A percentile compares a stretch with the other conserved stretches of the same genome.
Conservation (phyloP, 192 early-diverging fungal species). For the Phlyctochytrium bullatum region DNA sequence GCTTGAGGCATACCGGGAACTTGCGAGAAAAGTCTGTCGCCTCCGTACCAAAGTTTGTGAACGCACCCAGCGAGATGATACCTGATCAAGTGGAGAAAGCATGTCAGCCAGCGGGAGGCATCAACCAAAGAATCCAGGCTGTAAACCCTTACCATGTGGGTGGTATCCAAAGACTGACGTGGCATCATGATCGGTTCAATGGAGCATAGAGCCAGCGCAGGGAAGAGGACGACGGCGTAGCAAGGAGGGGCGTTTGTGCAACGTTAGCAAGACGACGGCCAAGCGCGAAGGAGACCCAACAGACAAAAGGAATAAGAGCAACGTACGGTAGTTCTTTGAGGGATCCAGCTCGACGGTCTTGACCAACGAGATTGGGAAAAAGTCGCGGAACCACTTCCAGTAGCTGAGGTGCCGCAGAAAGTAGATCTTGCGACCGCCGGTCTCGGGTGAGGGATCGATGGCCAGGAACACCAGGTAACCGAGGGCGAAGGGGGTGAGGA, state of each 20-base stretch:
- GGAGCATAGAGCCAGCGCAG: background rate
- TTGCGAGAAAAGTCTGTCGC: constrained; percentile 67
- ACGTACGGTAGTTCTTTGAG: constrained; percentile 61
- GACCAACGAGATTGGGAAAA: constrained; percentile 75
- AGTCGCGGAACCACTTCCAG: constrained; percentile 79
- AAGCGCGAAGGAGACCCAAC: no score
- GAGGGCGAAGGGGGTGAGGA: constrained; percentile 44
- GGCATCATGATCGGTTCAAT: background rate
- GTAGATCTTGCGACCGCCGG: constrained; percentile 67
- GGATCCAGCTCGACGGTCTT: constrained; percentile 86
- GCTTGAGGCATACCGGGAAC: constrained; percentile 64
- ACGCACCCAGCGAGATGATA: constrained; percentile 80
- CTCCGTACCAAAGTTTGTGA: constrained; percentile 79
- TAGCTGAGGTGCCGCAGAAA: constrained; percentile 46
- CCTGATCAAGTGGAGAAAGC: constrained; percentile 35
- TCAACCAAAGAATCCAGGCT: background rate
- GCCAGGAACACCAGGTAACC: constrained; percentile 76
- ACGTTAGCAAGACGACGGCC: no score
- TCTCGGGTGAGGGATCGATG: constrained; percentile 74
- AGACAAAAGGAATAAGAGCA: no score
- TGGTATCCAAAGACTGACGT: constrained; percentile 80
- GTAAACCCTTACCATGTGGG: constrained; percentile 59
- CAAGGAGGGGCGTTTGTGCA: no score
- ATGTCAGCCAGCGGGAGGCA: constrained; percentile 11
- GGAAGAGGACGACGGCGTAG: no score